Evolutionary conservation across 768 basidiomycete genomes (phyloP).

Genomic region (Kwoniella heveanensis): DNA sequence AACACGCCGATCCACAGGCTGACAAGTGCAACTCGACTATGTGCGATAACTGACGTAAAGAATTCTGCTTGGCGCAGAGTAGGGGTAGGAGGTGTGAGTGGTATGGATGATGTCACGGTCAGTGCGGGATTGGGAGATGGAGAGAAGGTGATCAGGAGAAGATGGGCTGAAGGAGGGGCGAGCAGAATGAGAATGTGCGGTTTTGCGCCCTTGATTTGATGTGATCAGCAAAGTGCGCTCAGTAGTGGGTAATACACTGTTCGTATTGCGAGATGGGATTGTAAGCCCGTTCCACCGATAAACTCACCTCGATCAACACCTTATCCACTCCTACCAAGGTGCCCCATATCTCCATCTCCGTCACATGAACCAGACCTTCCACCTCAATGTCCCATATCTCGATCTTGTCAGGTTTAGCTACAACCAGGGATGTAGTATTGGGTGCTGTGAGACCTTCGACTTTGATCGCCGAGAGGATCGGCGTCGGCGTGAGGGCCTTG

Average conservation of each 20-base stretch:
- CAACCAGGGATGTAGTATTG: slow-evolving; percentile 36
- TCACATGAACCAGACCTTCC: slow-evolving; percentile 35
- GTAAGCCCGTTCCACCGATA: neutral
- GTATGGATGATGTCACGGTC: slow-evolving; percentile 32
- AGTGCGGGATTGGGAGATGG: slow-evolving; percentile 20
- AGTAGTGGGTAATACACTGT: too few relatives aligned
- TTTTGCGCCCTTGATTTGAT: slow-evolving; percentile 34
- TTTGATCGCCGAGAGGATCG: slow-evolving; percentile 41
- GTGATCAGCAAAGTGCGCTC: too few relatives aligned
- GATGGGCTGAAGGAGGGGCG: slow-evolving; percentile 49
- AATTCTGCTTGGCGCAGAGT: slow-evolving; percentile 51
- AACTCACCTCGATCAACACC: slow-evolving; percentile 40
- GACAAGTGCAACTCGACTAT: slow-evolving; percentile 43
- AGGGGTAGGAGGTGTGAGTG: slow-evolving; percentile 42
- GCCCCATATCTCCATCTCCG: slow-evolving; percentile 51
- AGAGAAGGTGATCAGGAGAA: slow-evolving; percentile 43
- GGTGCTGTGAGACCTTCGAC: slow-evolving; percentile 30
- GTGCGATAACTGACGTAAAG: slow-evolving; percentile 42
- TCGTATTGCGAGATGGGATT: too few relatives aligned
- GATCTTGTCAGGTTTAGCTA: slow-evolving; percentile 50
- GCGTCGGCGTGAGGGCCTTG: slow-evolving; percentile 54
- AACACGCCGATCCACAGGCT: slow-evolving; percentile 53
- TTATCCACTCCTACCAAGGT: slow-evolving; percentile 46
- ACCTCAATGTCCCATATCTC: slow-evolving; percentile 46
- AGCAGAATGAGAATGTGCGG: slow-evolving; percentile 50